Conservation (phyloP, 108 stramenopile species). For the Nitzschia putrida region DNA sequence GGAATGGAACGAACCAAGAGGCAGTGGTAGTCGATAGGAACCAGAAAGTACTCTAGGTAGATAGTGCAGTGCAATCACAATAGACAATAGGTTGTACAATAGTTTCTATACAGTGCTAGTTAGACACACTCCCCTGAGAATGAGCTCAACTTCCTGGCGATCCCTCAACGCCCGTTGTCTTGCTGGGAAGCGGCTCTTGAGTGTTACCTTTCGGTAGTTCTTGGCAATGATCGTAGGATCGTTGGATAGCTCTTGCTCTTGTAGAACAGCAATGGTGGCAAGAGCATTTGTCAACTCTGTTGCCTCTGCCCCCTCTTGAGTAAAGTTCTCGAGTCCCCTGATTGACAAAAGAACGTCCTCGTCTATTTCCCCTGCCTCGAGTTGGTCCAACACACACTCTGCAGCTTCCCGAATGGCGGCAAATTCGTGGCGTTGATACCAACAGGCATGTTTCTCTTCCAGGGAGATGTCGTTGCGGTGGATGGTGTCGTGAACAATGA, state of each 20-base stretch:
- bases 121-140: background rate
- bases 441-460: conserved; percentile 6
- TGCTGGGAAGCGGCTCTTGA: conserved; percentile 10
- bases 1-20: too few species aligned
- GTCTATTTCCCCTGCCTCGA: background rate
- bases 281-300: background rate
- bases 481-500: background rate
- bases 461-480: background rate
- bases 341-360: background rate
- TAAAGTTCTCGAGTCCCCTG: conserved; percentile 26
- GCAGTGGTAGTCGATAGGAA: too few species aligned
- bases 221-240: conserved; percentile 4
- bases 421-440: conserved; percentile 5
- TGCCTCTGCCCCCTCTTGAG: background rate
- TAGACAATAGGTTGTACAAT: too few species aligned
- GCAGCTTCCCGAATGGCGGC: conserved; percentile 1
- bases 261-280: conserved; percentile 14
- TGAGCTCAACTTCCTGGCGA: conserved; percentile 2
- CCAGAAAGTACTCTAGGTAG: too few species aligned
- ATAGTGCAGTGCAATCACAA: too few species aligned
- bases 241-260: conserved; percentile 11
- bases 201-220: conserved; percentile 1
- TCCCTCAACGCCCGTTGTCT: background rate
- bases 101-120: too few species aligned
- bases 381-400: background rate